phyloP scores from a whole-genome alignment of 352 stramenopile genomes.

The Elongisporangium senticosum region DNA sequence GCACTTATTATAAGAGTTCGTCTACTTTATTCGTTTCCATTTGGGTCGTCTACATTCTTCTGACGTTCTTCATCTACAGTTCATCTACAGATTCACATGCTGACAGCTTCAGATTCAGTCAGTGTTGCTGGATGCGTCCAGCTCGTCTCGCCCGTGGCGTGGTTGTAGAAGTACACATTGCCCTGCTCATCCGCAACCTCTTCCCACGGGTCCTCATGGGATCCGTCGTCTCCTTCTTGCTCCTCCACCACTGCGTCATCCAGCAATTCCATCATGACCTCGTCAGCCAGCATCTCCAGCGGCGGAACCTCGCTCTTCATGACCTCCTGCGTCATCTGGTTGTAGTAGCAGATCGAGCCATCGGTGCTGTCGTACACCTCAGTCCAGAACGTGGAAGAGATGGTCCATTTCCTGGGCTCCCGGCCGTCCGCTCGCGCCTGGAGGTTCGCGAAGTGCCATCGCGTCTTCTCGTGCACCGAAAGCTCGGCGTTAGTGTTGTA shows the following conservation, averaged over 20 bases:
- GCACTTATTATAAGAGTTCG: conserved; percentile 7
- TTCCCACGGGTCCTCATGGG: conserved; percentile 39
- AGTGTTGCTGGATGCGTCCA: conserved; percentile 31
- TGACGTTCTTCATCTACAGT: conserved; percentile 1
- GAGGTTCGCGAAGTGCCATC: conserved; percentile 78
- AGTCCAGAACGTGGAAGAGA: conserved; percentile 63
- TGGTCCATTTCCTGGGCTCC: conserved; percentile 39
- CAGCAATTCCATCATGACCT: conserved; percentile 66
- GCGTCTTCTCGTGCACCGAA: conserved; percentile 56
- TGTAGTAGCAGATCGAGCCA: conserved; percentile 63
- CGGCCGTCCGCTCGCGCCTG: conserved; percentile 28
- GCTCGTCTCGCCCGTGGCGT: conserved; percentile 45
- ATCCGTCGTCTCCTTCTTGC: not conserved
- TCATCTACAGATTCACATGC: not conserved
- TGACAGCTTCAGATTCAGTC: not conserved
- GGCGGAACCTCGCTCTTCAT: conserved; percentile 41
- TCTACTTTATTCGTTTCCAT: conserved; percentile 1
- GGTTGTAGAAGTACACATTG: conserved; percentile 75
- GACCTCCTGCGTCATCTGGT: conserved; percentile 61
- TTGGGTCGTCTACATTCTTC: conserved; percentile 1
- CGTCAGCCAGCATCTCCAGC: conserved; percentile 59
- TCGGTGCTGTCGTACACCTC: conserved; percentile 65
- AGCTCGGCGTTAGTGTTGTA: conserved; percentile 59
- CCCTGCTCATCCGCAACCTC: conserved; percentile 63
- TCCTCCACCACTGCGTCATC: conserved; percentile 12